phyloP scores from a whole-genome alignment of 768 basidiomycete genomes.

The Udeniomyces megalosporus region DNA sequence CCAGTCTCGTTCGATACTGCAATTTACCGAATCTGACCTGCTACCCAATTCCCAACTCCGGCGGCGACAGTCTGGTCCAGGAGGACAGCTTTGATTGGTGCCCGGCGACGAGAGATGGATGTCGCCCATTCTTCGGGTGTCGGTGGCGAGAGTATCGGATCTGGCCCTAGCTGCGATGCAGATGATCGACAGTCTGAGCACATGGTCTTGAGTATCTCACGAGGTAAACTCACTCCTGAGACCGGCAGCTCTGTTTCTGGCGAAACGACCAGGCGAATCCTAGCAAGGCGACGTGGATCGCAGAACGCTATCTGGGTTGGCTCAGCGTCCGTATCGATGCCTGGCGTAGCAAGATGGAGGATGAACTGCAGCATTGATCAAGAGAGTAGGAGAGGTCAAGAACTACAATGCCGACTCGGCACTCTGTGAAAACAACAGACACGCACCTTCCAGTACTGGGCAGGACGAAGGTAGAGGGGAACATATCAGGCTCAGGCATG shows the following conservation, averaged over 20 bases:
- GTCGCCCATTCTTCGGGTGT: slow-evolving; percentile 8
- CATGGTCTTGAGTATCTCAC: not conserved
- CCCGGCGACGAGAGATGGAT: slow-evolving; percentile 11
- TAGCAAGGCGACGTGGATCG: slow-evolving; percentile 5
- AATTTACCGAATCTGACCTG: not conserved
- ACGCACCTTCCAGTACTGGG: slow-evolving; percentile 9
- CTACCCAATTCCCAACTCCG: slow-evolving; percentile 24
- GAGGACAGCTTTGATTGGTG: slow-evolving; percentile 25
- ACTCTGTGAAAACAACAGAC: too few species aligned
- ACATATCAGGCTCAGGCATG: not conserved
- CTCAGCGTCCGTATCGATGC: not conserved
- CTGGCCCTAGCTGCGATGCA: slow-evolving; percentile 1
- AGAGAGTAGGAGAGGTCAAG: not conserved
- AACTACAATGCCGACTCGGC: too few species aligned
- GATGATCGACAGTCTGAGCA: not conserved
- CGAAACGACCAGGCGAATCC: slow-evolving; percentile 1
- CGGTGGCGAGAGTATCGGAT: slow-evolving; percentile 15
- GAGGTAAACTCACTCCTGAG: not conserved
- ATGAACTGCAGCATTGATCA: not conserved
- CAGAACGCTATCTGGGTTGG: slow-evolving; percentile 6
- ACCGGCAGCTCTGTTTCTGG: slow-evolving; percentile 5
- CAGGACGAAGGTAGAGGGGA: too few species aligned
- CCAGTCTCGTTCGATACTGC: too few species aligned
- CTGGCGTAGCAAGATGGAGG: not conserved
- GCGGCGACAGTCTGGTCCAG: slow-evolving; percentile 23